Evolutionary conservation across 2,329 filamentous ascomycete species (phyloP), one percentile per base, ranked within the genome.

Genomic region (Talaromyces marneffei): DNA sequence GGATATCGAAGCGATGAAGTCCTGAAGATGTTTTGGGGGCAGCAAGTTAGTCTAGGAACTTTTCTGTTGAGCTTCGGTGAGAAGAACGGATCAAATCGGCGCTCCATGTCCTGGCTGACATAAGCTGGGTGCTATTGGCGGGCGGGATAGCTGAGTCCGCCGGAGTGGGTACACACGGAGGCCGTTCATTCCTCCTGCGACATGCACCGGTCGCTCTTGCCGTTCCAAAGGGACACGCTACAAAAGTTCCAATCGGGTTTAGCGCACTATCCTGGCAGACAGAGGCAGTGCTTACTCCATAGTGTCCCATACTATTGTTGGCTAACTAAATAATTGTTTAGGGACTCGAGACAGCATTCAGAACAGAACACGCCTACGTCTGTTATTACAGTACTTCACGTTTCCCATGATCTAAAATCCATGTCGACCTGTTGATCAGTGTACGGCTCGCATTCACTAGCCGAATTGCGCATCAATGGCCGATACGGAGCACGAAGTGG

Each of bases 11-110:
- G 40, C 59, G 48, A 25, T 31, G 35, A 57, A 39, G 33, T n/a
- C 31, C 31, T 42, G 40, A 42, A 27, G 23, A 54, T 42, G 69
- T 68, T 67, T 68, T 68, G 66, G 67, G 68, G 65, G 58, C 50
- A 52, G 37, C 48, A 40, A 46, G 64, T 65, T 62, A 63, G 65
- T 65, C 65, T 66, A 70, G 71, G 71, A 65, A 74, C 69, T 74
- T 76, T 75, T 75, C 71, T 73, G 74, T 76, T 75, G 74, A 75
- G 74, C 71, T 69, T 60, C 73, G 73, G 73, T 75, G 73, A 75
- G 71, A 67, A 67, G 63, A 68, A 70, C 69, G 70, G 69, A 71
- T 66, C 62, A 67, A 67, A 65, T 63, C 71, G 71, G 68, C 46
- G 62, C 63, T 62, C 59, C 55, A 63, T 63, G 63, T 56, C 59